phyloP scores from a whole-genome alignment of 2,329 filamentous ascomycete genomes.

The Trichoderma breve region DNA sequence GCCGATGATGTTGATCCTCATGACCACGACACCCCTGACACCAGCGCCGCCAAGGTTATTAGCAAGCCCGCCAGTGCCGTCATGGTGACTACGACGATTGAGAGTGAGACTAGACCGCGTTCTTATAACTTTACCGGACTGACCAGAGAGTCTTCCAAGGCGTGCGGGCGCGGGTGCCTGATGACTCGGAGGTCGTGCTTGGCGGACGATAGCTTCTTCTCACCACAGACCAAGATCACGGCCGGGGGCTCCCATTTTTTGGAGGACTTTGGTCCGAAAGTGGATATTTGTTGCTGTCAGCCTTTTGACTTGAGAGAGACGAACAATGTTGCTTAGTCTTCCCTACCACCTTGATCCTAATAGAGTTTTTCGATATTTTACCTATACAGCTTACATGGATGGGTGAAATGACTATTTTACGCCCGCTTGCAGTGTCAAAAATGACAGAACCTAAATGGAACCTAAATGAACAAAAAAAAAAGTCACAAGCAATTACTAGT shows the following conservation, averaged over 20 bases:
- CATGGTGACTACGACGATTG: conserved; percentile 40
- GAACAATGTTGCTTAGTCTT: neutral
- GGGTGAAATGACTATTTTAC: neutral
- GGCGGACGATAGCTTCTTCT: conserved; percentile 1
- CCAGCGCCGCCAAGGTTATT: neutral
- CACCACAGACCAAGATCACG: conserved; percentile 29
- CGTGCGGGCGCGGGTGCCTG: neutral
- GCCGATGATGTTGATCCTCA: conserved; percentile 24
- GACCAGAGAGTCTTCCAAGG: neutral
- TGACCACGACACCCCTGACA: conserved; percentile 19
- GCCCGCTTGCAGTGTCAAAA: neutral
- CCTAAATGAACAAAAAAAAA: no score
- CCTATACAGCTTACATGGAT: neutral
- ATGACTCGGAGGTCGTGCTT: neutral
- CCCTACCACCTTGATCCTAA: neutral
- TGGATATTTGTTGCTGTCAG: conserved; percentile 17
- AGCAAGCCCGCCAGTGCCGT: conserved; percentile 25
- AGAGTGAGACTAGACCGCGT: conserved; percentile 31
- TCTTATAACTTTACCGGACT: neutral
- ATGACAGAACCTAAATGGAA: neutral
- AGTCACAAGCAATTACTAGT: neutral
- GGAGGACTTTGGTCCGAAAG: conserved; percentile 16
- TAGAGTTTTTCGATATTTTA: neutral
- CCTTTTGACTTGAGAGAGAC: neutral
- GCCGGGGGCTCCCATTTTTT: conserved; percentile 22